Conservation (phyloP, 257 asterid genomes). For the Avicennia marina region DNA sequence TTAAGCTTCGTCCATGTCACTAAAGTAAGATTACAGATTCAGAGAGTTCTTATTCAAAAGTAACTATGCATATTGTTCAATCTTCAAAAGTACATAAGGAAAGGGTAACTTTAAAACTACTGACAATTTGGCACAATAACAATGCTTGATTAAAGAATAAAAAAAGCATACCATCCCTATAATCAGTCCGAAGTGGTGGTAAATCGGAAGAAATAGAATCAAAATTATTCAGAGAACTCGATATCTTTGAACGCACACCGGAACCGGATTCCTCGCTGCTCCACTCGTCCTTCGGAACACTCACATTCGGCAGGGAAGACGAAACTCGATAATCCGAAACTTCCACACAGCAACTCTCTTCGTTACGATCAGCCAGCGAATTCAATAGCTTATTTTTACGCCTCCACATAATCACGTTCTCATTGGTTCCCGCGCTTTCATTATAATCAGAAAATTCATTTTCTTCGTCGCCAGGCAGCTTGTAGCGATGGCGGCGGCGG, state of each 20-base stretch:
- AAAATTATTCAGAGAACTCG: constrained; percentile 27
- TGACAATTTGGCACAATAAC: not conserved
- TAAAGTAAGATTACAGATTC: constrained; percentile 2
- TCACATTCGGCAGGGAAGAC: constrained; percentile 48
- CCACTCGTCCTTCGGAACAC: constrained; percentile 29
- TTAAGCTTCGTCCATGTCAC: not conserved
- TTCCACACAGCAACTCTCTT: constrained; percentile 25
- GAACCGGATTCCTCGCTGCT: constrained; percentile 25
- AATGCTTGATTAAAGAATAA: not conserved
- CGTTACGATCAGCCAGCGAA: constrained; percentile 29
- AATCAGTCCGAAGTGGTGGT: constrained; percentile 43
- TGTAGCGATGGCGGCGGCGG: constrained; percentile 28
- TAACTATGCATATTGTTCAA: not conserved
- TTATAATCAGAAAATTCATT: constrained; percentile 20
- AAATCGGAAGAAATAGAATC: constrained; percentile 43
- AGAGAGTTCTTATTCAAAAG: not conserved
- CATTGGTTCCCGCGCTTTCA: constrained; percentile 13
- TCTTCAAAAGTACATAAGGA: not conserved
- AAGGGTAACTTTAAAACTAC: constrained; percentile 1
- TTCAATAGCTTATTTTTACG: constrained; percentile 20
- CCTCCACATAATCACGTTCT: constrained; percentile 26
- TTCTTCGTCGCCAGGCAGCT: constrained; percentile 30
- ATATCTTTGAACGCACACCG: constrained; percentile 3
- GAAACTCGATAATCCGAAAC: constrained; percentile 37
- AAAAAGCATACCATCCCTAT: constrained; percentile 41